These are phyloP conservation scores for Pleurotus salmoneostramineus DNA, from an alignment of 768 basidiomycete genomes.

Conservation along the genomic window DNA sequence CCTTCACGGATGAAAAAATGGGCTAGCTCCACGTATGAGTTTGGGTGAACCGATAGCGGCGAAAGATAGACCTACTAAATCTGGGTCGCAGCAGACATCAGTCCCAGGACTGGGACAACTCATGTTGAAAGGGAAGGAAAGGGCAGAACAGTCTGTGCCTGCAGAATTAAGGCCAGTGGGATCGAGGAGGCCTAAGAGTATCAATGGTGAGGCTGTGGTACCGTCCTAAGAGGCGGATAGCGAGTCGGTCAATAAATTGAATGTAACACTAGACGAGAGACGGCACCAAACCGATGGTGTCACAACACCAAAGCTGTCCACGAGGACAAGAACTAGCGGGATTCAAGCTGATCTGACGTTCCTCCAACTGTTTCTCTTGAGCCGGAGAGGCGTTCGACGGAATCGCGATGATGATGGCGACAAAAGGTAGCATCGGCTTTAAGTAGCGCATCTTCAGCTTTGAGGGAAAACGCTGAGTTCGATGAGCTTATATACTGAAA, in stretches of 20 bases:
- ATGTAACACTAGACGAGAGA: no score
- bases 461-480: no score
- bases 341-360: constrained; percentile 1
- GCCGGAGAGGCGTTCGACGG: no score
- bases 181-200: neutral
- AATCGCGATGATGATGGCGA: no score
- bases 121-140: neutral
- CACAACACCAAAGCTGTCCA: neutral
- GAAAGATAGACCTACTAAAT: neutral
- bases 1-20: neutral
- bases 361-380: neutral
- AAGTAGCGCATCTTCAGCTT: no score
- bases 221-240: no score
- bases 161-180: neutral
- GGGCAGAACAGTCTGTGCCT: neutral
- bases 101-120: neutral
- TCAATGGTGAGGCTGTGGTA: neutral
- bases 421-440: no score
- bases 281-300: neutral
- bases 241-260: no score
- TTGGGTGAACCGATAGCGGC: neutral
- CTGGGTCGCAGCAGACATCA: neutral
- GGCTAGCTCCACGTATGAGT: neutral
- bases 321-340: neutral
- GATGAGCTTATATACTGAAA: no score